Evolutionary conservation across 1,284 basidiomycete genomes (phyloP), one percentile per base, ranked within the genome.

Genomic region (Boletus smithii): DNA sequence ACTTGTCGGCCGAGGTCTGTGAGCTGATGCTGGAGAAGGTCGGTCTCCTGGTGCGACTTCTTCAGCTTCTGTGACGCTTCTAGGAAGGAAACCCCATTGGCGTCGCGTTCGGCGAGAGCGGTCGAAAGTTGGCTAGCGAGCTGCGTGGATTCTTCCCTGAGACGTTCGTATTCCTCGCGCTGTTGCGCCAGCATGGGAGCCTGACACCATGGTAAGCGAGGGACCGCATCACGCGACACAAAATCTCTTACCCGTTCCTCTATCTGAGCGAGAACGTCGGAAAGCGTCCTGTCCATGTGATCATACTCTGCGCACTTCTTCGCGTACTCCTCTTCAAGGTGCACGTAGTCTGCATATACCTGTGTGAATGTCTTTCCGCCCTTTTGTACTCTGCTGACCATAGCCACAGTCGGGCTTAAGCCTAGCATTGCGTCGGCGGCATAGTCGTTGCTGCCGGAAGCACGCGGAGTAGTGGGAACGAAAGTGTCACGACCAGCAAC

Each of bases 1-100:
- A 97, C 80, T 67, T 99, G 95, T 0, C 85, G 81, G 17, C 89
- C 85, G 10, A 97, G 81, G 62, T 99, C 95, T 44, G 85, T 77
- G 10, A 95, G 77, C 59, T 92, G 89, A 49, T 80, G 76, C 59
- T 88, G 79, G 34, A 97, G 75, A 8, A 89, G 72, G 4, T 77
- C 73, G 50, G 84, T 84, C 69, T 95, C 92, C 18, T 79, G 76
- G 23, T 70, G 69, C 13, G 79, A 79, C 60, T 83, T 83, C 14
- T 69, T 61, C 9, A 84, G 68, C 54, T 85, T 85, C 54, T 88
- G 83, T 1, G 76, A 70, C 27, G 75, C 74, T 33, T 87, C 82
- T 39, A 76, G 69, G 49, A 79, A 73, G 55, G 74, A 59, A 11
- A 63, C 58, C 1, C 72, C 68, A 44, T 78, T 74, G 0, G 69